Base-by-base conservation (phyloP, 179 eudicot species). In the Actinidia arguta region DNA sequence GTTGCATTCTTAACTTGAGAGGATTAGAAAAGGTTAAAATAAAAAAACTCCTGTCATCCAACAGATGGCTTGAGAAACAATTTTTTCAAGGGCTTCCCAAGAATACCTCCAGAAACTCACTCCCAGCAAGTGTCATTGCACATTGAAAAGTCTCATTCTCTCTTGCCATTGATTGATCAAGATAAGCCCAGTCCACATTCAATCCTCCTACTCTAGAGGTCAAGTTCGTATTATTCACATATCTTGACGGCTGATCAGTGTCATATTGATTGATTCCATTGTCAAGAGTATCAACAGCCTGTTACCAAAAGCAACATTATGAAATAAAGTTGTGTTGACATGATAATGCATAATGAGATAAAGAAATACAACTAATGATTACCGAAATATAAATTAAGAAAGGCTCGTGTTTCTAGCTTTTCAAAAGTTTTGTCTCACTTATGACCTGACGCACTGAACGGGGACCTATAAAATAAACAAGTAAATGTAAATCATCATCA, bases 211-310 rank as follows among this genome's bases (percentile, higher is more conserved):
- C 93, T 83, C 99, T 90, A 48, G 98, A 92, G 52, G 95, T 88
- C 87, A 94, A 88, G 87, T 90, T 88, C 61, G 99, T 93, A 77
- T 90, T 96, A 81, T 93, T 90, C 36, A 90, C 91, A 78, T 94
- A 96, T 88, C 85, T 90, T 73, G 98, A 94, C 66, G 95, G 92
- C 64, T 80, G 85, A 78, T 92, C 90, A 31, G 96, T 87, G 78
- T 89, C 89, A 71, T 92, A 93, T 79, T 91, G 97, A 83, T 90
- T 92, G 50, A 93, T 85, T 73, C 98, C 98, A 80, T 94, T 92
- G 86, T 96, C 99, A 76, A 89, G 81, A 83, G 98, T 98, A 92
- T 96, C 99, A 86, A 96, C 85, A 63, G 99, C 98, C 98, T 94
- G 94, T 68, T 61, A 75, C 61, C 77, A 62, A 42, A 20, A 83